These are phyloP conservation scores for Lodderomyces parapsilosis DNA, from an alignment of 1,139 yeast genomes.

Conservation along the genomic window DNA sequence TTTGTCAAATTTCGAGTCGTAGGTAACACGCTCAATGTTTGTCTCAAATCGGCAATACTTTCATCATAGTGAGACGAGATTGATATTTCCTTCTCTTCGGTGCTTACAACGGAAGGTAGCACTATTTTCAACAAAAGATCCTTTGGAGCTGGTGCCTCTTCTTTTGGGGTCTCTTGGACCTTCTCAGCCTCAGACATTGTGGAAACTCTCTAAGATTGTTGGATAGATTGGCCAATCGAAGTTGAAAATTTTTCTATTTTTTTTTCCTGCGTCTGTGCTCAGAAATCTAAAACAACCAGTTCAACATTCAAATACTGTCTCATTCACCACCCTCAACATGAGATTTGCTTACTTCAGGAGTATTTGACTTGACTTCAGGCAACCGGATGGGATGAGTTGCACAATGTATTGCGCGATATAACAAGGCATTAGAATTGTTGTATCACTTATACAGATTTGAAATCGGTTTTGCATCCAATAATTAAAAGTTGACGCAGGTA, in stretches of 20 bases:
- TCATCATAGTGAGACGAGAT: slow-evolving; percentile 35
- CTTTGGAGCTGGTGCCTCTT: slow-evolving; percentile 16
- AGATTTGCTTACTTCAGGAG: no score
- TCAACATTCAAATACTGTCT: no score
- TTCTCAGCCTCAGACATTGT: slow-evolving; percentile 2
- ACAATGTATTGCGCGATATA: no score
- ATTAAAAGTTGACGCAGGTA: no score
- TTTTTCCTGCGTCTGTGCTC: not conserved
- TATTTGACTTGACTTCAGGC: no score
- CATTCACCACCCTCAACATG: no score
- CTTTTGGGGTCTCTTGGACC: slow-evolving; percentile 7
- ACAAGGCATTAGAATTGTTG: no score
- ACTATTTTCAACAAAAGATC: slow-evolving; percentile 28
- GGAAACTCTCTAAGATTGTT: not conserved
- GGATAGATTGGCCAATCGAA: not conserved
- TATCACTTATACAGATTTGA: no score
- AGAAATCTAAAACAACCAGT: no score
- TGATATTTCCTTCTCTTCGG: slow-evolving; percentile 14
- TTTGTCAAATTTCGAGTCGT: slow-evolving; percentile 60
- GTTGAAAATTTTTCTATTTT: not conserved
- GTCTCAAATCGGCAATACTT: slow-evolving; percentile 57
- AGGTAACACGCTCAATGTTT: slow-evolving; percentile 55
- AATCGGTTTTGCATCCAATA: no score
- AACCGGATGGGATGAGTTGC: no score
- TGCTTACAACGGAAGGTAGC: slow-evolving; percentile 31